Evolutionary conservation across 768 basidiomycete species (phyloP).

Genomic region (Mycena indigotica): DNA sequence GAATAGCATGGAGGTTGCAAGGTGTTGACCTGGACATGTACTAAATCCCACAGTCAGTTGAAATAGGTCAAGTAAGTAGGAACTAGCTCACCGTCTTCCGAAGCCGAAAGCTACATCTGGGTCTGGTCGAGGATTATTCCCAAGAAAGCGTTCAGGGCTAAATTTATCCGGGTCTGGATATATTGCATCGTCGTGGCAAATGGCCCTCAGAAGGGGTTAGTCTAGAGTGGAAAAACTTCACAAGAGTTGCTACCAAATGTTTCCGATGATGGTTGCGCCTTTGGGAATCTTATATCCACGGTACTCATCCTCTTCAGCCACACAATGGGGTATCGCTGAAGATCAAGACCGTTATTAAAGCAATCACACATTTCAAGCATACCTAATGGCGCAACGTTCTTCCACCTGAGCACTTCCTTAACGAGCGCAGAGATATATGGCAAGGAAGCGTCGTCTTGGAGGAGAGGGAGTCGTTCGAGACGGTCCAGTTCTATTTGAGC

Average conservation of each 20-base stretch:
- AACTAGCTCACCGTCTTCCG: conserved; percentile 1
- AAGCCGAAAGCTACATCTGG: conserved; percentile 7
- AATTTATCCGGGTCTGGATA: conserved; percentile 32
- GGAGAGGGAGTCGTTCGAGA: conserved; percentile 24
- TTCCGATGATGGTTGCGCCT: conserved; percentile 24
- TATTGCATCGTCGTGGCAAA: background rate
- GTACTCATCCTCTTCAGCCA: conserved; percentile 22
- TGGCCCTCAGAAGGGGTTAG: background rate
- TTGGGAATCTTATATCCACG: conserved; percentile 27
- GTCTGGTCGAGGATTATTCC: background rate
- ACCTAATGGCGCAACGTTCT: conserved; percentile 22
- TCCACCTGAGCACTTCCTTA: conserved; percentile 23
- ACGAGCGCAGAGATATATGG: conserved; percentile 24
- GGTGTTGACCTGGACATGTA: background rate
- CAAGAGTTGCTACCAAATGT: conserved; percentile 22
- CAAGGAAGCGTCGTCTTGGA: conserved; percentile 19
- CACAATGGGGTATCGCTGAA: conserved; percentile 10
- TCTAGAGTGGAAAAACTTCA: background rate
- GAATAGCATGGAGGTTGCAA: background rate
- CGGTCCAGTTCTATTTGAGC: conserved; percentile 30
- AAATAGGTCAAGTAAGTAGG: no score
- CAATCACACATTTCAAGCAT: conserved; percentile 1
- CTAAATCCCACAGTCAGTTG: no score
- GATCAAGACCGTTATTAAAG: background rate
- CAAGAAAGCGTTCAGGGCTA: conserved; percentile 31